Evolutionary conservation across 352 stramenopile species (phyloP), one percentile per base, ranked within the genome.

Genomic region (Halophytophthora polymorphica): DNA sequence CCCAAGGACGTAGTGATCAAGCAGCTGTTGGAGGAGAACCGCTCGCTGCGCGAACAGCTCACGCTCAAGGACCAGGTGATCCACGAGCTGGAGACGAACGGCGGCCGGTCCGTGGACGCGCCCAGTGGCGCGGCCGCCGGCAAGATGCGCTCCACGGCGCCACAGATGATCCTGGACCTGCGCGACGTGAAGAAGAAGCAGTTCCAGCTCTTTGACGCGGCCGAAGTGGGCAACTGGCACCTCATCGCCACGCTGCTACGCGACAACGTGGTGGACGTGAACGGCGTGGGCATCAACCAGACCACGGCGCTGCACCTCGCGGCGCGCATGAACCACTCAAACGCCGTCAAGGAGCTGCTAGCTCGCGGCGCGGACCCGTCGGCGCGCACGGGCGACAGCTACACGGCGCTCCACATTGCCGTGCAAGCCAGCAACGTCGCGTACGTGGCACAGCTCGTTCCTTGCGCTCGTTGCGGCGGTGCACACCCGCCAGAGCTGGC

Each of bases 101-200:
- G 81, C 33, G 73, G 71, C 12, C 58, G 69, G 19, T 53, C 58
- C 0, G 47, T 71, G 6, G 63, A 70, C 12, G 48, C 50, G 0
- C 56, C 51, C 10, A 58, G 44, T 21, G 28, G 53, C 40, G 66
- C 45, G 14, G 54, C 63, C n/a, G 63, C 60, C 6, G 52, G 56
- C 5, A 86, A 86, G 55, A 40, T 74, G 12, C 63, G 77, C 11
- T 66, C 76, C 1, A 75, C 76, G 3, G 82, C 80, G 13, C 83
- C 82, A 6, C 77, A 90, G 57, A 84, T 89, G 72, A 94, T 90
- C 50, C 53, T 94, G 41, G 83, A 94, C 47, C 42, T 94, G 50
- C 67, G 83, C 50, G 81, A 94, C 39, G 75, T 94, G 5, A 90
- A 90, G 64, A 90, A 94, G 66, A 94, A 94, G 69, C 83, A 94